phyloP scores from a whole-genome alignment of 805 yeast genomes.

The Kregervanrija delftensis region DNA sequence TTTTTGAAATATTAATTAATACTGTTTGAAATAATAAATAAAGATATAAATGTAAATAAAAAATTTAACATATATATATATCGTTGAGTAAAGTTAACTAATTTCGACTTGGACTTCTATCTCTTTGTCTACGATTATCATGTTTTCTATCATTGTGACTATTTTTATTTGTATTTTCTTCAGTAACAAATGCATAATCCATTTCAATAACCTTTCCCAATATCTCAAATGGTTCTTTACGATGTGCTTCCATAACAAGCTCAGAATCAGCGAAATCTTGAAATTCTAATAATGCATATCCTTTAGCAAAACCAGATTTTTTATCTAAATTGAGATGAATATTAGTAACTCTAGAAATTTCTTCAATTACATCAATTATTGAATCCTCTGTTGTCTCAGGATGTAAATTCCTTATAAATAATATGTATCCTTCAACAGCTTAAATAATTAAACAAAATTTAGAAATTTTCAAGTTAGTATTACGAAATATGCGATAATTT shows the following conservation, averaged over 20 bases:
- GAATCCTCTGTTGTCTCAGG: conserved; percentile 42
- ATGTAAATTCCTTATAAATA: conserved; percentile 34
- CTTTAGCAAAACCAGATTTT: conserved; percentile 36
- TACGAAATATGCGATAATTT: too few species aligned
- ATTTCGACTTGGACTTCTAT: conserved; percentile 5
- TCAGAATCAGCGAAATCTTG: conserved; percentile 26
- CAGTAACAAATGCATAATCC: conserved; percentile 33
- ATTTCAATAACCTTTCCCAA: conserved; percentile 27
- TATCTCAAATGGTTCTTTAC: conserved; percentile 24
- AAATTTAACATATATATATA: too few species aligned
- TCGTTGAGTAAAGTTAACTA: too few species aligned
- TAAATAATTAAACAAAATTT: background rate
- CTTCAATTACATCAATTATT: conserved; percentile 33
- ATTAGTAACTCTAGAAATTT: conserved; percentile 31
- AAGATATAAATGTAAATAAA: too few species aligned
- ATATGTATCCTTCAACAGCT: conserved; percentile 39
- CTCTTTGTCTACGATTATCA: background rate
- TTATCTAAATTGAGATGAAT: conserved; percentile 36
- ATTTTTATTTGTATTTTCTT: background rate
- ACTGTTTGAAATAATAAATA: too few species aligned
- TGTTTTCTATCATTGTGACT: background rate
- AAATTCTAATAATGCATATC: conserved; percentile 37
- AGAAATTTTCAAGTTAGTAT: background rate
- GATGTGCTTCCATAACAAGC: conserved; percentile 20
- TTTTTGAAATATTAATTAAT: too few species aligned